Evolutionary conservation across 2,329 filamentous ascomycete genomes (phyloP).

Genomic region (Fusarium sp.): DNA sequence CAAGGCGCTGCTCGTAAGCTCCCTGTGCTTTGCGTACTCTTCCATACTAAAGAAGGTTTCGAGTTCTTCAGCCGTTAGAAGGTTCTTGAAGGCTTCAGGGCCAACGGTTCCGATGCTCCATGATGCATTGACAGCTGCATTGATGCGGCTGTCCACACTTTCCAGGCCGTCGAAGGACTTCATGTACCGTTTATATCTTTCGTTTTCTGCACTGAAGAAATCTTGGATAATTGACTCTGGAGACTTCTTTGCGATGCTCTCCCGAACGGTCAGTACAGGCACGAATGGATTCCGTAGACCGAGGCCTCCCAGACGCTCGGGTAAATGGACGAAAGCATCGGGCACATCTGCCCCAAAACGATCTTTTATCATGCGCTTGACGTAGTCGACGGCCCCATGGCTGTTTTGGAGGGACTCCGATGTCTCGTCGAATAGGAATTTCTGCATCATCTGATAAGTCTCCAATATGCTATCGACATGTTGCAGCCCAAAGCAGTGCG

Average conservation of each 20-base stretch:
- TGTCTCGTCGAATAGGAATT: neutral
- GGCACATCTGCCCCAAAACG: neutral
- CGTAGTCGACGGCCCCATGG: neutral
- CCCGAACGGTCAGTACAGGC: neutral
- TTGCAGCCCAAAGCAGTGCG: neutral
- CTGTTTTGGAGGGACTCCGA: neutral
- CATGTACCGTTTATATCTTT: neutral
- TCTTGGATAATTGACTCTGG: neutral
- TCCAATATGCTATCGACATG: slow-evolving; percentile 1
- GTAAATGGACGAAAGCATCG: neutral
- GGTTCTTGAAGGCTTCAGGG: neutral
- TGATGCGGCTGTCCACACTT: neutral
- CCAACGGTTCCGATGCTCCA: neutral
- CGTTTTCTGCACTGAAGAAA: neutral
- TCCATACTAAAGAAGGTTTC: neutral
- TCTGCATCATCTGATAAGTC: neutral
- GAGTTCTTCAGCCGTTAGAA: neutral
- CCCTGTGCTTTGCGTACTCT: neutral
- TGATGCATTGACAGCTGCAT: neutral
- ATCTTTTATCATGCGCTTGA: neutral
- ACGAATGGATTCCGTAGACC: neutral
- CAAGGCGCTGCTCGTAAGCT: neutral
- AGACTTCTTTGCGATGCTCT: neutral
- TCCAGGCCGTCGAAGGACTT: neutral
- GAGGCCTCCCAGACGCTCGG: neutral